phyloP scores from a whole-genome alignment of 805 yeast species.

The Saccharomycopsis javanensis region DNA sequence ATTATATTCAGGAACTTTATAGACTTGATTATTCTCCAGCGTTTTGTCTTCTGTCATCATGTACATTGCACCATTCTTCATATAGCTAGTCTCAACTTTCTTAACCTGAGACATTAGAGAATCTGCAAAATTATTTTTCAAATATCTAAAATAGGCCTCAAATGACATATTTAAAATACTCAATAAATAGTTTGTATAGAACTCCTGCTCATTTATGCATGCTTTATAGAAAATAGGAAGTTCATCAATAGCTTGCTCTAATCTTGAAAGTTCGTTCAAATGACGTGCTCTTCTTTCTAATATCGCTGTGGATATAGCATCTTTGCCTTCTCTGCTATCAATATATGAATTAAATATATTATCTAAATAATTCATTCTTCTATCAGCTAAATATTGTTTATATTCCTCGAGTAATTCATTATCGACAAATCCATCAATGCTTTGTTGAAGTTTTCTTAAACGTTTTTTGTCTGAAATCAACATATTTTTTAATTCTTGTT shows the following conservation, averaged over 20 bases:
- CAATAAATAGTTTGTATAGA: conserved; percentile 5
- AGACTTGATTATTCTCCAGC: not conserved
- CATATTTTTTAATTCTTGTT: not conserved
- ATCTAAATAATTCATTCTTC: conserved; percentile 24
- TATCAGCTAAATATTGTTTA: conserved; percentile 17
- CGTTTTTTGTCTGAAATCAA: not conserved
- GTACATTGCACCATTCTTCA: not conserved
- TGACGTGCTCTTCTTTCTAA: conserved; percentile 15
- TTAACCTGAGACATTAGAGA: not conserved
- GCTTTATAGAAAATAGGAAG: conserved; percentile 13
- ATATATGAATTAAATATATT: conserved; percentile 23
- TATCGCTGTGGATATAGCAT: conserved; percentile 8
- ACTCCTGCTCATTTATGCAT: not conserved
- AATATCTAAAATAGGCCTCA: not conserved
- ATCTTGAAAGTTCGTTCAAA: conserved; percentile 22
- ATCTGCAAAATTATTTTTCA: not conserved
- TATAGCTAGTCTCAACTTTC: not conserved
- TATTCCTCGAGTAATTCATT: conserved; percentile 14
- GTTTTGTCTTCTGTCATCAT: not conserved
- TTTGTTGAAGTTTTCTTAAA: not conserved
- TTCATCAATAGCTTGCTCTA: conserved; percentile 5
- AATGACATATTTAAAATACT: conserved; percentile 7
- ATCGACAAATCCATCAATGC: not conserved
- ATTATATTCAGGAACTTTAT: not conserved
- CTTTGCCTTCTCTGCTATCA: conserved; percentile 21